Evolutionary conservation across 805 yeast species (phyloP).

Genomic region (Candida pseudoglaebosa): DNA sequence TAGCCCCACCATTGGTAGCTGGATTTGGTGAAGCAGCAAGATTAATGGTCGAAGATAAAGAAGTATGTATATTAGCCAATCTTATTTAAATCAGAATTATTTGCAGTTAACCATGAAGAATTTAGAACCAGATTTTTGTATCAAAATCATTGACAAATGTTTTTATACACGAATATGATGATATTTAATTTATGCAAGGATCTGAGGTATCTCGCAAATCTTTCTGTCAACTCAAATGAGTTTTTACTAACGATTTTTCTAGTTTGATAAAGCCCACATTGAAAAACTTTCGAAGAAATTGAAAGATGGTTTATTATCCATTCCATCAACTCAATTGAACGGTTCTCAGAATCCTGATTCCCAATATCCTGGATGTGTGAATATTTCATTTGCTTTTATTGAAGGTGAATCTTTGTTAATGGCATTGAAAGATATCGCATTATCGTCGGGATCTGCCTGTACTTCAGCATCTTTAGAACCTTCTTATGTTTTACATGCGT

Average conservation of each 20-base stretch:
- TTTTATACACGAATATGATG: slow-evolving; percentile 1
- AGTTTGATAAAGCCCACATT: slow-evolving; percentile 69
- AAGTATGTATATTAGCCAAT: slow-evolving; percentile 13
- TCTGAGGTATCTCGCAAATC: slow-evolving; percentile 9
- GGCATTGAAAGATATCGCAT: slow-evolving; percentile 96
- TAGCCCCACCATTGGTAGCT: slow-evolving; percentile 92
- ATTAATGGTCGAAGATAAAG: slow-evolving; percentile 68
- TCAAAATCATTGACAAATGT: background rate
- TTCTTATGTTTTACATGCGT: slow-evolving; percentile 90
- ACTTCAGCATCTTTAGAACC: slow-evolving; percentile 98
- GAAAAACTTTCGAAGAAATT: slow-evolving; percentile 67
- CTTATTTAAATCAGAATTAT: background rate
- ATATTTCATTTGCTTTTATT: slow-evolving; percentile 92
- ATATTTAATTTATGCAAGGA: slow-evolving; percentile 16
- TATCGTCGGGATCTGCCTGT: slow-evolving; percentile 96
- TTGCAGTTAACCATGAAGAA: slow-evolving; percentile 1
- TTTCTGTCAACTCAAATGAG: background rate
- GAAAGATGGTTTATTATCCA: slow-evolving; percentile 64
- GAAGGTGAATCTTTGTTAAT: slow-evolving; percentile 96
- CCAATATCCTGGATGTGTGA: slow-evolving; percentile 89
- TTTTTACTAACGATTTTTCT: slow-evolving; percentile 7
- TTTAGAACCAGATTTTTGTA: slow-evolving; percentile 1
- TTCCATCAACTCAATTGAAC: slow-evolving; percentile 86
- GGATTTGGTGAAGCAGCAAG: slow-evolving; percentile 98
- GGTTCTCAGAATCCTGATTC: slow-evolving; percentile 59